phyloP scores from a whole-genome alignment of 2,329 filamentous ascomycete genomes.

The Colletotrichum echinochloae region DNA sequence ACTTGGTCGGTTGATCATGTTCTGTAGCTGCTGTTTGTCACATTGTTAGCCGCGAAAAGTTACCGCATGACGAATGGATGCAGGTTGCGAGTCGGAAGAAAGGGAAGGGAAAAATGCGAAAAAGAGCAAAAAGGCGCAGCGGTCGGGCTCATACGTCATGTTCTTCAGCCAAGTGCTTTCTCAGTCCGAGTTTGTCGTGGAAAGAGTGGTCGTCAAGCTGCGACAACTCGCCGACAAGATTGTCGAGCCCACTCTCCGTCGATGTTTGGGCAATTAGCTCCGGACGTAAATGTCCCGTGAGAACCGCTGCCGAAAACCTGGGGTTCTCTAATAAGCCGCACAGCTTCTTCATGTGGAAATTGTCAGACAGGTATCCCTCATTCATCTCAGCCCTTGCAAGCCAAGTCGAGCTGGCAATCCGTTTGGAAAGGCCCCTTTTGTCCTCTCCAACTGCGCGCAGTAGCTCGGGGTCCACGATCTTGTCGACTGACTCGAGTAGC shows the following conservation, averaged over 20 bases:
- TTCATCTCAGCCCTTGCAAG: slow-evolving; percentile 43
- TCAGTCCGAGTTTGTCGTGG: slow-evolving; percentile 41
- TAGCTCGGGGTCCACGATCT: slow-evolving; percentile 19
- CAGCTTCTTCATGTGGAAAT: slow-evolving; percentile 52
- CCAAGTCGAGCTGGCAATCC: slow-evolving; percentile 46
- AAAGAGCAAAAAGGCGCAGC: neutral
- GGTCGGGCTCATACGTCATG: slow-evolving; percentile 49
- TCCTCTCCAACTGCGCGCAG: slow-evolving; percentile 8
- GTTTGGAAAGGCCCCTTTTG: slow-evolving; percentile 20
- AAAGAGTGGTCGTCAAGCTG: slow-evolving; percentile 46
- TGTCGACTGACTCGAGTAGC: slow-evolving; percentile 28
- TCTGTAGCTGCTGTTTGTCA: slow-evolving; percentile 49
- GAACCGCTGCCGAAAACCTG: slow-evolving; percentile 49
- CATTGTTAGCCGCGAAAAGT: slow-evolving; percentile 20
- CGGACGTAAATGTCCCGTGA: slow-evolving; percentile 45
- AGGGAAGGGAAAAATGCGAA: neutral
- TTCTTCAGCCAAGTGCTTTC: slow-evolving; percentile 43
- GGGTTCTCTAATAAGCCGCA: slow-evolving; percentile 44
- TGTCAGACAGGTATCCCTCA: slow-evolving; percentile 49
- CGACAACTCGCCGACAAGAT: slow-evolving; percentile 45
- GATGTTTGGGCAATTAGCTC: slow-evolving; percentile 46
- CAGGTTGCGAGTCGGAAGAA: neutral
- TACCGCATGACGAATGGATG: neutral
- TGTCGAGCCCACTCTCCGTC: slow-evolving; percentile 45
- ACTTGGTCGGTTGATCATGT: slow-evolving; percentile 45